Percentiles rank a stretch among this genome's conserved stretches.
Evolutionary conservation across 176 grass and related monocot species (phyloP).

Genomic region (Eleusine coracana): DNA sequence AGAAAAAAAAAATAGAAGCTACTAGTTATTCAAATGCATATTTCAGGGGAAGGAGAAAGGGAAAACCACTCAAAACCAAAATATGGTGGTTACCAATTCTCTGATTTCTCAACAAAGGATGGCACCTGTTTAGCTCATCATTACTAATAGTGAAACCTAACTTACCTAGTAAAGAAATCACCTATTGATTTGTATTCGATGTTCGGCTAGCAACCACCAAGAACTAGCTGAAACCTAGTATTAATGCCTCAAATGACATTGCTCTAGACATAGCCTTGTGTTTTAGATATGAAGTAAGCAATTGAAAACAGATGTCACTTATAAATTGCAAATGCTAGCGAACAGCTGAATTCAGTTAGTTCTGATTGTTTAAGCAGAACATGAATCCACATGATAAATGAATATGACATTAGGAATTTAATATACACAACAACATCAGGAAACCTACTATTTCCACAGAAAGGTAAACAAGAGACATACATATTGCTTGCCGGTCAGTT

Average conservation of each 20-base stretch:
- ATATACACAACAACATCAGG: neutral
- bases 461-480: slow-evolving; percentile 40
- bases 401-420: neutral
- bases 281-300: neutral
- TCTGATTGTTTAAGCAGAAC: neutral
- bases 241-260: neutral
- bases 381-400: neutral
- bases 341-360: neutral
- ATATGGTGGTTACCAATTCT: neutral
- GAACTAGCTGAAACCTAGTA: neutral
- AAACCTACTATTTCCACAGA: neutral
- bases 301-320: neutral
- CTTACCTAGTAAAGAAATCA: too few relatives aligned
- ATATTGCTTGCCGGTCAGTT: slow-evolving; percentile 94
- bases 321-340: neutral
- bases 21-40: neutral
- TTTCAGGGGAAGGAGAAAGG: neutral
- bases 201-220: neutral
- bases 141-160: neutral
- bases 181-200: neutral
- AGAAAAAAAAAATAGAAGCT: neutral
- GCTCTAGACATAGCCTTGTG: neutral
- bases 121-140: neutral
- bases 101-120: neutral
- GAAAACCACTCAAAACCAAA: neutral